A percentile compares a stretch with the other conserved stretches of the same genome.
Evolutionary conservation across 768 basidiomycete genomes (phyloP).

Genomic region (Chalciporus piperatus): DNA sequence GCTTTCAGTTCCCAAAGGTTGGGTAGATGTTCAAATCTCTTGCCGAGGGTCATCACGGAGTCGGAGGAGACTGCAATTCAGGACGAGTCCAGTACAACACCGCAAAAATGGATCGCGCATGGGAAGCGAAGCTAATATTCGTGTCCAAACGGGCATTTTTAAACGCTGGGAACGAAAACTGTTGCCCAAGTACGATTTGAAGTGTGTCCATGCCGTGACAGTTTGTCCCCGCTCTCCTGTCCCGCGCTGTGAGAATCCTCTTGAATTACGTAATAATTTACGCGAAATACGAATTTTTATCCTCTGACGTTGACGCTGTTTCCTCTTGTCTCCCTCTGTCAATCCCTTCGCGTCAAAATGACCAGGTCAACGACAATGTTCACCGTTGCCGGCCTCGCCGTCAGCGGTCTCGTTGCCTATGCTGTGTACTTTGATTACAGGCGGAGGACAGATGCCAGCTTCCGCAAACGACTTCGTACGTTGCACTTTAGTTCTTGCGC

Average conservation of each 20-base stretch:
- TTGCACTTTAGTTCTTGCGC: constrained; percentile 17
- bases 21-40: no score
- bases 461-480: constrained; percentile 87
- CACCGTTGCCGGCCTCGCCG: constrained; percentile 45
- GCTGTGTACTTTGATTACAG: constrained; percentile 94
- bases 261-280: constrained; percentile 23
- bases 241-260: background rate
- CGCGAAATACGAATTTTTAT: constrained; percentile 5
- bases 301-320: constrained; percentile 6
- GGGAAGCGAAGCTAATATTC: no score
- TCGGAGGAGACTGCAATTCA: no score
- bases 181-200: no score
- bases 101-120: no score
- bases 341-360: constrained; percentile 12
- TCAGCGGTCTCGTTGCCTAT: constrained; percentile 67
- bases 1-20: no score
- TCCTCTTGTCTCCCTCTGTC: constrained; percentile 15
- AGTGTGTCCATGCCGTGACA: no score
- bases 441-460: constrained; percentile 81
- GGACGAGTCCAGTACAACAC: no score
- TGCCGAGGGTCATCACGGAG: no score
- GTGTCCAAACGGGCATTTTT: no score
- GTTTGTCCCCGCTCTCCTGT: no score
- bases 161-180: no score
- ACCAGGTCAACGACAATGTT: constrained; percentile 38